A percentile compares a stretch with the other conserved stretches of the same genome.
Evolutionary conservation across 306 rosid species (phyloP).

Genomic region (Casuarina equisetifolia): DNA sequence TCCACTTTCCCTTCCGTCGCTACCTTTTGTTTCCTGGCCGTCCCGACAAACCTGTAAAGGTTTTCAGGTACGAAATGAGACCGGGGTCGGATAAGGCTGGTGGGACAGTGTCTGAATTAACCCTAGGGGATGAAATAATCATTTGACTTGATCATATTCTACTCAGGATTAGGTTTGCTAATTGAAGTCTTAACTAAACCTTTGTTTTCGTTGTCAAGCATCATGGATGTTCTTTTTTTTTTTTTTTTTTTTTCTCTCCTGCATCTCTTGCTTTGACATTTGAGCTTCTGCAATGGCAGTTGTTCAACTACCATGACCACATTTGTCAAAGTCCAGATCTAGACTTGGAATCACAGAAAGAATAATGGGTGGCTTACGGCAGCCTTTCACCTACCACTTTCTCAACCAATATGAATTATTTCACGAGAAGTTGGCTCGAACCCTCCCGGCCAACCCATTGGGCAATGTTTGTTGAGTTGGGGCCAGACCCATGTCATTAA

Average conservation of each 20-base stretch:
- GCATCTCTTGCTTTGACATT: conserved; percentile 11
- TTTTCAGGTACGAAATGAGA: neutral
- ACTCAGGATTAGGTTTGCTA: conserved; percentile 25
- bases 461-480: conserved; percentile 20
- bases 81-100: neutral
- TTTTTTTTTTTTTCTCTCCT: no score
- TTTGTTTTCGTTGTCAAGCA: neutral
- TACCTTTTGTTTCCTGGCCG: neutral
- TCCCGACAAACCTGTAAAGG: neutral
- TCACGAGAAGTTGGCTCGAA: conserved; percentile 30
- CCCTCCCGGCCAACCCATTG: neutral
- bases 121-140: conserved; percentile 9
- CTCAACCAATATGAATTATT: conserved; percentile 34
- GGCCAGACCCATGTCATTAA: conserved; percentile 5
- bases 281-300: conserved; percentile 3
- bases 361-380: conserved; percentile 3
- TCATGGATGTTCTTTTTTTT: neutral
- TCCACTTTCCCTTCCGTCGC: neutral
- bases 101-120: neutral
- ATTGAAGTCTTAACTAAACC: conserved; percentile 33
- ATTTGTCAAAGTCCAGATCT: neutral
- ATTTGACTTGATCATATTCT: conserved; percentile 19
- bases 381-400: conserved; percentile 24
- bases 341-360: neutral
- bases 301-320: conserved; percentile 4